Conservation (phyloP, 1,139 yeast genomes). For the Geotrichum candidum region DNA sequence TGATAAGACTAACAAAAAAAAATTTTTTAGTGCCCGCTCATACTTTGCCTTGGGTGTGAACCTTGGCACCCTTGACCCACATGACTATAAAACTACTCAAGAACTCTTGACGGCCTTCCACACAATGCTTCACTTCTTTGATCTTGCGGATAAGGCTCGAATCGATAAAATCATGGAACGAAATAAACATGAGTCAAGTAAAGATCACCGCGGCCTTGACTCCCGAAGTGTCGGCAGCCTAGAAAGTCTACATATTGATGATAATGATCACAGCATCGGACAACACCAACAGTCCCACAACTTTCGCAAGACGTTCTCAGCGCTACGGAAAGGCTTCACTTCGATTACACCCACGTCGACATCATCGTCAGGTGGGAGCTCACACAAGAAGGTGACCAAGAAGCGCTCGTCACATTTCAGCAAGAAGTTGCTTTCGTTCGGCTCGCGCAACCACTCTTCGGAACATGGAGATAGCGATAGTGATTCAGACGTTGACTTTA, state of each 20-base stretch:
- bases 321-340: neutral
- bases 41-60: conserved; percentile 11
- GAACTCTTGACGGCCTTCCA: conserved; percentile 5
- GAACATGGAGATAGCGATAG: neutral
- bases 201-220: neutral
- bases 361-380: neutral
- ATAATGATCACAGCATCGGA: neutral
- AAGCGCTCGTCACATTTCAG: neutral
- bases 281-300: neutral
- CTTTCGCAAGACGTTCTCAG: neutral
- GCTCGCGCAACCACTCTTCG: neutral
- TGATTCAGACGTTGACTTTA: neutral
- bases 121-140: conserved; percentile 3
- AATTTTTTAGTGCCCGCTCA: conserved; percentile 1
- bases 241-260: neutral
- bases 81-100: neutral
- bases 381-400: neutral
- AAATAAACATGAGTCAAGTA: neutral
- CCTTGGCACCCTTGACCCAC: conserved; percentile 1
- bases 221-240: neutral
- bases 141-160: conserved; percentile 1
- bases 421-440: neutral
- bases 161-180: neutral
- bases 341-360: neutral
- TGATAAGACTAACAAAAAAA: neutral